These are phyloP conservation scores for Aspergillus spinulosporus DNA, from an alignment of 2,329 filamentous ascomycete genomes.

Conservation along the genomic window DNA sequence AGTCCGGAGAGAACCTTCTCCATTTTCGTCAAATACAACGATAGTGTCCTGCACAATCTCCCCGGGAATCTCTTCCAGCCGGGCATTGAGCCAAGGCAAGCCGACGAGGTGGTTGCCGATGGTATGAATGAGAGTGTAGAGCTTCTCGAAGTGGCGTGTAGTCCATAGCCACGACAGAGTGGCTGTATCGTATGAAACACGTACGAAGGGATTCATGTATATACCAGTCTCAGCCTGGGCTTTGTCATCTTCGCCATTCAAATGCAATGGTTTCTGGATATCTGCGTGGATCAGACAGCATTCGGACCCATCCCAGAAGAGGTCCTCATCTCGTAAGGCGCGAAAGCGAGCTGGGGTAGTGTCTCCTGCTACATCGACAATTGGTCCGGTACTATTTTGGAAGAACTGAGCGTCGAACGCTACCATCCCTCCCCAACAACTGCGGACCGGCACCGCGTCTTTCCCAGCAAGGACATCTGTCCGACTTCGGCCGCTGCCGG, in stretches of 20 bases:
- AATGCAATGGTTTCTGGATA: conserved; percentile 35
- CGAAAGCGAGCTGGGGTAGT: conserved; percentile 55
- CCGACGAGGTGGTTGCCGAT: conserved; percentile 58
- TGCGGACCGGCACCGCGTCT: conserved; percentile 64
- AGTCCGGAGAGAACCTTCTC: conserved; percentile 37
- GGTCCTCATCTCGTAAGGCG: conserved; percentile 52
- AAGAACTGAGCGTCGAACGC: conserved; percentile 49
- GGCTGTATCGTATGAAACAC: conserved; percentile 65
- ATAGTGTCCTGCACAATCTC: conserved; percentile 42
- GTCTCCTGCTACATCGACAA: conserved; percentile 19
- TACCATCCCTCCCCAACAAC: conserved; percentile 76
- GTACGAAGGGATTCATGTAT: conserved; percentile 73
- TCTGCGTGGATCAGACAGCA: conserved; percentile 59
- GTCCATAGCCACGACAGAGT: conserved; percentile 61
- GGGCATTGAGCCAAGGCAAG: conserved; percentile 61
- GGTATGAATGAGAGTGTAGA: conserved; percentile 61
- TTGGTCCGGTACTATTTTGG: conserved; percentile 24
- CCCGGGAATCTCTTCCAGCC: conserved; percentile 61
- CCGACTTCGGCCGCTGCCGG: conserved; percentile 53
- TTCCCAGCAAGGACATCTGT: conserved; percentile 60
- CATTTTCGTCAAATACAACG: conserved; percentile 40
- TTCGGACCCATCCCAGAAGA: conserved; percentile 64
- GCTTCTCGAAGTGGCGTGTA: conserved; percentile 64
- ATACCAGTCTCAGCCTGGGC: conserved; percentile 53
- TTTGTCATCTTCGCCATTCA: conserved; percentile 25